Evolutionary conservation across 345 rosid species (phyloP).

Genomic region (Mercurialis annua): DNA sequence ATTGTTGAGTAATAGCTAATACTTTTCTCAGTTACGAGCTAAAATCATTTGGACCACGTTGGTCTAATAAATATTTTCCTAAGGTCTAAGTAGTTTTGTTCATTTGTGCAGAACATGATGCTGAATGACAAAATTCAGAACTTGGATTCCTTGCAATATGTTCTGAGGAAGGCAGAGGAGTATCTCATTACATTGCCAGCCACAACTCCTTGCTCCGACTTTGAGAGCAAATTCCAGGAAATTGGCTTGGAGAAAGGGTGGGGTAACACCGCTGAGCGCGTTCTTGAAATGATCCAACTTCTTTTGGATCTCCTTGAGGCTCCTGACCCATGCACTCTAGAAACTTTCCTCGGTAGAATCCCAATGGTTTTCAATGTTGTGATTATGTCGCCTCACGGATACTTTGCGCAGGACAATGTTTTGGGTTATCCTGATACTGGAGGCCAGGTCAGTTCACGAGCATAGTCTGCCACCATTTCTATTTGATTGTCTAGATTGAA

Average conservation of each 20-base stretch:
- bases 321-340: slow-evolving; percentile 93
- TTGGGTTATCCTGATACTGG: slow-evolving; percentile 98
- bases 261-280: slow-evolving; percentile 85
- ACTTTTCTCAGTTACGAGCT: not conserved
- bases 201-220: slow-evolving; percentile 52
- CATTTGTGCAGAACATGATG: slow-evolving; percentile 75
- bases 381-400: slow-evolving; percentile 92
- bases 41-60: too few relatives aligned
- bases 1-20: not conserved
- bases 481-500: not conserved
- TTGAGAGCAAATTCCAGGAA: slow-evolving; percentile 80
- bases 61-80: not conserved
- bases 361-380: slow-evolving; percentile 96
- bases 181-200: slow-evolving; percentile 49
- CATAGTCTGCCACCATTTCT: not conserved
- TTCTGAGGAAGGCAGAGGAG: slow-evolving; percentile 87
- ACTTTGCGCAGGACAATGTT: slow-evolving; percentile 92
- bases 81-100: slow-evolving; percentile 4
- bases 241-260: slow-evolving; percentile 93
- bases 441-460: slow-evolving; percentile 62
- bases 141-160: slow-evolving; percentile 60
- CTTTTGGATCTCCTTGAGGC: slow-evolving; percentile 94
- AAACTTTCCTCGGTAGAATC: slow-evolving; percentile 74
- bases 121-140: slow-evolving; percentile 65
- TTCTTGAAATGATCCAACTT: slow-evolving; percentile 81